A percentile compares a stretch with the other conserved stretches of the same genome.
These are phyloP conservation scores for Luffa aegyptiaca DNA, from an alignment of 306 rosid genomes.

Conservation along the genomic window DNA sequence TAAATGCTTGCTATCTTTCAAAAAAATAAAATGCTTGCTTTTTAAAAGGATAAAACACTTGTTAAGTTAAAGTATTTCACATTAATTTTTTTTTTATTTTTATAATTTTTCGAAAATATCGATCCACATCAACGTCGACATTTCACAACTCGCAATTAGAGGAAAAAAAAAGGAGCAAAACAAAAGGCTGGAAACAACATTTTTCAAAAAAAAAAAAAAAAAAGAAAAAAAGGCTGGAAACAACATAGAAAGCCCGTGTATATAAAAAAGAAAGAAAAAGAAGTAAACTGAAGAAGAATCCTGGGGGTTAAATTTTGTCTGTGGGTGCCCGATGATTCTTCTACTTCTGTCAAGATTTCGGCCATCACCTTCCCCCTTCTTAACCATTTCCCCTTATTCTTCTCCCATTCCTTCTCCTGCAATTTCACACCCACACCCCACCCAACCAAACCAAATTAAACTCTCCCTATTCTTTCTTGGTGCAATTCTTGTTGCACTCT, in stretches of 20 bases:
- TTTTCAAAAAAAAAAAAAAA: not conserved
- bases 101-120: too few species aligned
- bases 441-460: not conserved
- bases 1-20: too few species aligned
- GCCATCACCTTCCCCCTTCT: not conserved
- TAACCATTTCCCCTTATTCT: not conserved
- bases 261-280: not conserved
- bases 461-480: not conserved
- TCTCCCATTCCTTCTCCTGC: not conserved
- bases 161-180: too few species aligned
- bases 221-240: not conserved
- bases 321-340: constrained; percentile 5
- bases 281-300: not conserved
- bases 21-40: too few species aligned
- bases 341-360: constrained; percentile 1
- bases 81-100: too few species aligned
- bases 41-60: too few species aligned
- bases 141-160: too few species aligned
- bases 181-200: too few species aligned
- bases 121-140: too few species aligned
- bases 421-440: not conserved
- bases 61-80: too few species aligned
- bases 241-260: not conserved
- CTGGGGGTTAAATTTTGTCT: not conserved
- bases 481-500: constrained; percentile 1